Base-by-base conservation (phyloP, 2,329 filamentous ascomycete species). In the Pseudocercospora ulei region DNA sequence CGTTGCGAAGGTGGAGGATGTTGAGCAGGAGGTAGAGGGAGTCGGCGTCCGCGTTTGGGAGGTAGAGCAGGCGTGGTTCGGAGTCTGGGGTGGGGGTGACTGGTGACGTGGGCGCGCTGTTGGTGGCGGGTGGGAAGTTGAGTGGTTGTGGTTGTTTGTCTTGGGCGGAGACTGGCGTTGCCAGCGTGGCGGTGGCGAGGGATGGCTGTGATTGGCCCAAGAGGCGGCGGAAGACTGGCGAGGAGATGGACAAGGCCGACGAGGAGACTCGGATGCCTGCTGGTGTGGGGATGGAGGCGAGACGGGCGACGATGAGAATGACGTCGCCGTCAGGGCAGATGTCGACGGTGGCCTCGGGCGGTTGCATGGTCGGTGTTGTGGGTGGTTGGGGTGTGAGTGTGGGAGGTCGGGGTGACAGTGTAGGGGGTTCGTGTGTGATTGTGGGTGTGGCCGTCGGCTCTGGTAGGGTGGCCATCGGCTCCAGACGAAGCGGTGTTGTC, bases 1-100 rank as follows among this genome's bases (percentile, higher is more conserved):
- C 46, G 41, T 55, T 49, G 36, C 50, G 50, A 4, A 54, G 48
- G 41, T 57, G 55, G 9, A 56, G 39, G 25, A 55, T 46, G 41
- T 53, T 49, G 36, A 43, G 41, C 25, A 57, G 43, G 6, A 55
- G 38, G 34, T 50, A 41, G n/a, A 57, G 24, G 1, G 50, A 37
- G 13, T 54, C 52, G 35, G 42, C 48, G 24, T 53, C 49, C 26
- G 54, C 51, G 11, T 49, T 44, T 1, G 44, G 46, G 4, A 56
- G 48, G 16, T 39, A 18, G 5, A 56, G 17, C 7, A 22, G 17
- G 19, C 29, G 28, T 7, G 35, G 29, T 11, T 38, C 28, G 7
- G 25, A 20, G 37, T 36, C 23, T 39, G 42, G 12, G 20, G 16
- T 13, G 34, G 35, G 2, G 19, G 8, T 26, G 23, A 13, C 22